Evolutionary conservation across 139 green algal genomes (phyloP).

Genomic region (Closterium sp.): DNA sequence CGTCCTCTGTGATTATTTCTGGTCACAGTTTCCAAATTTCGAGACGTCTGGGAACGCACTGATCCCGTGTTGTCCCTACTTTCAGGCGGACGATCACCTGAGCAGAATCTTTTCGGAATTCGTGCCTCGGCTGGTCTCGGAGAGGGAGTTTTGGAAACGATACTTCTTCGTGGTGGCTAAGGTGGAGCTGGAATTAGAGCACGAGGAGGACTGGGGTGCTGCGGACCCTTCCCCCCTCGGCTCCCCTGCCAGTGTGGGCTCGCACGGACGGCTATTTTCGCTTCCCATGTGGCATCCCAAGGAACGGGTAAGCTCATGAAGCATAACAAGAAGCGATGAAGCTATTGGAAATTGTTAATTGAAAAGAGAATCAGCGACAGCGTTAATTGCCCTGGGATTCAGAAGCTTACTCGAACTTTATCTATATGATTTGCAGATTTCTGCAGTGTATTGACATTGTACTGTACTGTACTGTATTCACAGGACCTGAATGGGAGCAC

Average conservation of each 20-base stretch:
- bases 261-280: not conserved
- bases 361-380: not conserved
- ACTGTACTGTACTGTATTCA: not conserved
- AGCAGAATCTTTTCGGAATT: not conserved
- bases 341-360: not conserved
- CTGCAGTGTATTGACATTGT: not conserved
- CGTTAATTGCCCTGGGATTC: too few relatives aligned
- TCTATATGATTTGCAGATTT: too few relatives aligned
- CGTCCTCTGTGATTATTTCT: too few relatives aligned
- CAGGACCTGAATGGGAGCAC: not conserved
- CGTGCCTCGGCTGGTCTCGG: not conserved
- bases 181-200: not conserved
- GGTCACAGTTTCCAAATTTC: too few relatives aligned
- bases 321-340: too few relatives aligned
- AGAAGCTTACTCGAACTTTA: too few relatives aligned
- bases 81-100: not conserved
- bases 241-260: not conserved
- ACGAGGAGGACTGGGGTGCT: not conserved
- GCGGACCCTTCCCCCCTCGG: not conserved
- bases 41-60: too few relatives aligned
- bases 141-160: not conserved
- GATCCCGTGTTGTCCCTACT: not conserved
- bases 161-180: not conserved
- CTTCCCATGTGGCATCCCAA: not conserved
- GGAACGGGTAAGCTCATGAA: not conserved